Evolutionary conservation across 202 grass and related monocot species (phyloP).

Genomic region (Schoenoplectus triqueter): DNA sequence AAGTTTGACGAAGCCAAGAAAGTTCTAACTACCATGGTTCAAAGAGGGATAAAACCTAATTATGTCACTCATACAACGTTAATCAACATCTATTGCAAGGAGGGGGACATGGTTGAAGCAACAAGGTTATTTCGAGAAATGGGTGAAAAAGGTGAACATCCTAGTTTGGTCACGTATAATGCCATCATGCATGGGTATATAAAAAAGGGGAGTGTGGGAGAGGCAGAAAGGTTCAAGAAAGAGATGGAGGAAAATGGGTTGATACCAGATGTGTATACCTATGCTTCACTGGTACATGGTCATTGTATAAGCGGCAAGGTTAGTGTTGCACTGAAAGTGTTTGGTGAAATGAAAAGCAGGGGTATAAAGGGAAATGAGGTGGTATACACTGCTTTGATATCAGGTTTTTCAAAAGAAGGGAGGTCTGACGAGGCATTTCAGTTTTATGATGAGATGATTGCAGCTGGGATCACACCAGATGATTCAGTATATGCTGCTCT

Average conservation of each 20-base stretch:
- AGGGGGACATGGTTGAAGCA: conserved; percentile 86
- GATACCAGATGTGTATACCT: conserved; percentile 74
- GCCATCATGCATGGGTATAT: conserved; percentile 83
- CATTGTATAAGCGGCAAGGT: conserved; percentile 76
- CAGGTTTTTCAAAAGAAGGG: conserved; percentile 75
- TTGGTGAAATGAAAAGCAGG: conserved; percentile 73
- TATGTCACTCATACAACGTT: conserved; percentile 67
- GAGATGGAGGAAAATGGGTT: conserved; percentile 92
- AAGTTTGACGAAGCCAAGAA: conserved; percentile 66
- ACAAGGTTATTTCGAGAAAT: conserved; percentile 76
- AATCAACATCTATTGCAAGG: conserved; percentile 81
- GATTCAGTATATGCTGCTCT: conserved; percentile 71
- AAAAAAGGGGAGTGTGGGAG: conserved; percentile 69
- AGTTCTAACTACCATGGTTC: conserved; percentile 72
- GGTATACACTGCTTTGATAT: conserved; percentile 75
- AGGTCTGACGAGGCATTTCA: conserved; percentile 75
- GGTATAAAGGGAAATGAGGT: conserved; percentile 61
- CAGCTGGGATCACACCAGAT: conserved; percentile 63
- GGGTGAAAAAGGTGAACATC: conserved; percentile 51
- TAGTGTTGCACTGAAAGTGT: conserved; percentile 71
- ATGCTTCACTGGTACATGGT: conserved; percentile 72
- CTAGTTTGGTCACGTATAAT: conserved; percentile 69
- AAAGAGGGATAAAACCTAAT: conserved; percentile 66
- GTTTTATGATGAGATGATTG: conserved; percentile 73
- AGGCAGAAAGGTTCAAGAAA: conserved; percentile 77